Evolutionary conservation across 1,284 basidiomycete species (phyloP).

Genomic region (Peniophora sp.): DNA sequence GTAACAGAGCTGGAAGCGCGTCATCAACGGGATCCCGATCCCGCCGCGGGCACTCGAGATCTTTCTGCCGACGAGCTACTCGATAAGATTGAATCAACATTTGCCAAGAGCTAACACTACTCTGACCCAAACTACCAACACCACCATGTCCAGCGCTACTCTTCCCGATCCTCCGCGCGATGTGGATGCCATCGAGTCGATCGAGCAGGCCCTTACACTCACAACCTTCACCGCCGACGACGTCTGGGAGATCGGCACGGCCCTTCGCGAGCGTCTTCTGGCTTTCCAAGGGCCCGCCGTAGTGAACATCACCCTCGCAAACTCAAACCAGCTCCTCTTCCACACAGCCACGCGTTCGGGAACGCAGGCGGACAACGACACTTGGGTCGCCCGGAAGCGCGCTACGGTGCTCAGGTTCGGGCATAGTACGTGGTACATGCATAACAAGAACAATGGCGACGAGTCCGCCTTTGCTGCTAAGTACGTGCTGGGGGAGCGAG

Average conservation of each 20-base stretch:
- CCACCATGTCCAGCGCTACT: too few species aligned
- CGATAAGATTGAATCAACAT: too few species aligned
- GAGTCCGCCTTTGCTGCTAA: conserved; percentile 15
- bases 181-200: too few species aligned
- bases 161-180: too few species aligned
- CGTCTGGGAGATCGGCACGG: conserved; percentile 24
- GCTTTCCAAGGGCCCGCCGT: conserved; percentile 16
- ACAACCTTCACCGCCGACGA: conserved; percentile 17
- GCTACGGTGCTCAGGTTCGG: conserved; percentile 26
- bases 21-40: too few species aligned
- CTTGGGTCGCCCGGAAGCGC: conserved; percentile 28
- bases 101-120: too few species aligned
- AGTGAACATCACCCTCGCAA: conserved; percentile 22
- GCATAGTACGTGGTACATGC: conserved; percentile 18
- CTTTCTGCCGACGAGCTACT: too few species aligned
- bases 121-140: too few species aligned
- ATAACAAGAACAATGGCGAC: conserved; percentile 15
- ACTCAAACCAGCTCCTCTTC: conserved; percentile 20
- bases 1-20: too few species aligned
- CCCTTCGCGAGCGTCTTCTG: conserved; percentile 20
- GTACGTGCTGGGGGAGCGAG: conserved; percentile 13
- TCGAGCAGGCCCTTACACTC: conserved; percentile 9
- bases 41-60: too few species aligned
- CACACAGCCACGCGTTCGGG: conserved; percentile 21
- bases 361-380: conserved; percentile 25